A percentile compares a stretch with the other conserved stretches of the same genome.
Conservation (phyloP, 176 grass and related monocot species). For the Oryza rufipogon region DNA sequence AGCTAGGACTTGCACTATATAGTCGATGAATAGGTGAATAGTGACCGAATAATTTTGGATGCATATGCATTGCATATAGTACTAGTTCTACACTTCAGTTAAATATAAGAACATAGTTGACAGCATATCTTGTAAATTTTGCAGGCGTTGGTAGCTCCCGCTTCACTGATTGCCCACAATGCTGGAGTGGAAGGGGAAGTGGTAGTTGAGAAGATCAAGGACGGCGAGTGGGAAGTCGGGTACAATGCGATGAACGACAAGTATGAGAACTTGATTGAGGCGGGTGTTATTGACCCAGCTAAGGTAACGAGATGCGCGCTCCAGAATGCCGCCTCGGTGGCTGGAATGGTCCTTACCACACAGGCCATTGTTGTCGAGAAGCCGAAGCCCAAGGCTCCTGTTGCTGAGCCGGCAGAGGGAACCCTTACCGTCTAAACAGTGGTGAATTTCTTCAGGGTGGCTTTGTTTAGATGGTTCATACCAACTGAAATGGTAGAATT, state of each 20-base stretch:
- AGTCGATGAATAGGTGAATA: neutral
- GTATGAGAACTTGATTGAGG: constrained; percentile 63
- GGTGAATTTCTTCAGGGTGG: neutral
- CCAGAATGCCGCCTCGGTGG: constrained; percentile 64
- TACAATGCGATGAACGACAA: constrained; percentile 60
- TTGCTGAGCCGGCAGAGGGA: constrained; percentile 38
- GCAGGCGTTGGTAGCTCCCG: constrained; percentile 61
- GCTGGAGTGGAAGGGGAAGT: constrained; percentile 71
- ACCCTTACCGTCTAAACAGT: constrained; percentile 28
- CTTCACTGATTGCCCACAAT: constrained; percentile 57
- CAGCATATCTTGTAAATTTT: neutral
- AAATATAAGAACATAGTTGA: neutral
- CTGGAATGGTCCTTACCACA: constrained; percentile 72
- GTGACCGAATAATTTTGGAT: neutral
- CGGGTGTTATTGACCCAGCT: constrained; percentile 62
- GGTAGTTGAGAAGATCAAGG: constrained; percentile 66
- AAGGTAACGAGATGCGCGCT: constrained; percentile 66
- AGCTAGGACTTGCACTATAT: neutral
- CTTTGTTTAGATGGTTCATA: constrained; percentile 29
- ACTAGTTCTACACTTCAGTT: neutral
- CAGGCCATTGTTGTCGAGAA: constrained; percentile 71
- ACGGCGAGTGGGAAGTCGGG: constrained; percentile 49
- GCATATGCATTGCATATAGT: neutral
- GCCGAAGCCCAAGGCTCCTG: constrained; percentile 47
- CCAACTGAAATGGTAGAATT: constrained; percentile 34